phyloP scores from a whole-genome alignment of 1,284 basidiomycete genomes.

The Ganoderma meredithae region DNA sequence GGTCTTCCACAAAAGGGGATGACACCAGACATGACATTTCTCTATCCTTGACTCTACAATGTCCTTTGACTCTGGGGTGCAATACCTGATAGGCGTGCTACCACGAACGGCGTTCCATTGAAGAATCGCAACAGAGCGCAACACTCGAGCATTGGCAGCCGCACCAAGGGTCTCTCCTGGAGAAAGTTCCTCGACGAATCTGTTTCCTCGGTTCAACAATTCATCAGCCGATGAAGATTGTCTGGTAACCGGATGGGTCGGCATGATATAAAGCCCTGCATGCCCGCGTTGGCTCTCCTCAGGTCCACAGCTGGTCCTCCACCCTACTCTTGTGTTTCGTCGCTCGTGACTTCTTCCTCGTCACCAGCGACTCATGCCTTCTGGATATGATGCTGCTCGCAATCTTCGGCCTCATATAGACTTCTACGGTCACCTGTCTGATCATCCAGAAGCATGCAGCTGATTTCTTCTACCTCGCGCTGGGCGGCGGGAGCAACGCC shows the following conservation, averaged over 20 bases:
- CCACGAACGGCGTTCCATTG: not conserved
- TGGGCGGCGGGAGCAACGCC: conserved; percentile 43
- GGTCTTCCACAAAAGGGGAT: not conserved
- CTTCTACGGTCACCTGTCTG: conserved; percentile 21
- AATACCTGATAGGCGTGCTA: not conserved
- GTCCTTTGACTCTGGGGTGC: not conserved
- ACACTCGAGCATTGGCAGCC: not conserved
- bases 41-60: not conserved
- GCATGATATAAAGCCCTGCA: not conserved
- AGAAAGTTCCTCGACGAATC: not conserved
- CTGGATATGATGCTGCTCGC: conserved; percentile 3
- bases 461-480: conserved; percentile 31
- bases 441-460: conserved; percentile 22
- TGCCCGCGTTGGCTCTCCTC: no score
- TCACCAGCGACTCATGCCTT: not conserved
- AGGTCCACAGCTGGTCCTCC: conserved; percentile 26
- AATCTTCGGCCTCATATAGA: conserved; percentile 7
- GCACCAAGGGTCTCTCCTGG: not conserved
- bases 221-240: not conserved
- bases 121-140: not conserved
- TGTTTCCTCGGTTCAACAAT: not conserved
- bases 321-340: not conserved
- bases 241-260: not conserved
- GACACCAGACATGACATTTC: not conserved
- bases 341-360: not conserved